Evolutionary conservation across 257 asterid genomes (phyloP).

Genomic region (Fraxinus pennsylvanica): DNA sequence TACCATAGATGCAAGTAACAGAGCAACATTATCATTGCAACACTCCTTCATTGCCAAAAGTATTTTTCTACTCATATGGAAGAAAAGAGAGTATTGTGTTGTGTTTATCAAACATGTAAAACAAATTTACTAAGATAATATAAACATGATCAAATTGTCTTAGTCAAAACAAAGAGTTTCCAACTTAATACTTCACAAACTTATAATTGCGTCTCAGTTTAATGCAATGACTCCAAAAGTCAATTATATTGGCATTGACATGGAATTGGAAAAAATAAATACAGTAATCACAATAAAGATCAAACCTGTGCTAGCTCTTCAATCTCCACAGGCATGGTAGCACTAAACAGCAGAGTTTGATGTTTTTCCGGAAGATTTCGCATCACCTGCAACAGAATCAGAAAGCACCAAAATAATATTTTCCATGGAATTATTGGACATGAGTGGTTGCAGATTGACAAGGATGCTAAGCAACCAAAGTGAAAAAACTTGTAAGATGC

Average conservation of each 20-base stretch:
- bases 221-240: constrained; percentile 8
- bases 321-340: constrained; percentile 94
- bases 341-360: constrained; percentile 86
- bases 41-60: neutral
- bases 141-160: neutral
- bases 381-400: constrained; percentile 61
- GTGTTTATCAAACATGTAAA: neutral
- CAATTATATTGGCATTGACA: constrained; percentile 13
- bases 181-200: neutral
- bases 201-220: neutral
- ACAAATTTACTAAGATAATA: neutral
- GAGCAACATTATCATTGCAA: neutral
- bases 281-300: constrained; percentile 14
- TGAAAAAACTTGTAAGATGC: neutral
- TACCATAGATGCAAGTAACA: no score
- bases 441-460: neutral
- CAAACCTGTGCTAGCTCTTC: constrained; percentile 81
- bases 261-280: constrained; percentile 10
- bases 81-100: neutral
- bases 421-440: neutral
- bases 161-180: constrained; percentile 1
- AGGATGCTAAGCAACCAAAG: neutral
- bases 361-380: constrained; percentile 75
- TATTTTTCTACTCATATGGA: neutral
- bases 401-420: constrained; percentile 16